These are phyloP conservation scores for Danielozyma ontarioensis DNA, from an alignment of 805 yeast genomes.

Conservation along the genomic window DNA sequence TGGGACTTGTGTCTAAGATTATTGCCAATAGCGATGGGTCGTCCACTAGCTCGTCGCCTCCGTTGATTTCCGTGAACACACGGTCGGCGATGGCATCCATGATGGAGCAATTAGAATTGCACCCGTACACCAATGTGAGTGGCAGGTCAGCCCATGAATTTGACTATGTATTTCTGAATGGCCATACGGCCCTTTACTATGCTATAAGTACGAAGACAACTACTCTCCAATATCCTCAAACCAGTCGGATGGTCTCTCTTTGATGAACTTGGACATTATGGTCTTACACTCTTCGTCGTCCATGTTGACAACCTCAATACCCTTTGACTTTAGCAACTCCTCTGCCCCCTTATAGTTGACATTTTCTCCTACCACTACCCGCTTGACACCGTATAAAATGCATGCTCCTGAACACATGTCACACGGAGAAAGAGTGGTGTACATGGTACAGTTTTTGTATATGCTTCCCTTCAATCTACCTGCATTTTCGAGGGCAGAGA, in stretches of 20 bases:
- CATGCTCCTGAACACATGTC: constrained; percentile 95
- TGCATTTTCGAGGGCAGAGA: constrained; percentile 81
- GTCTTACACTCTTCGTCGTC: constrained; percentile 58
- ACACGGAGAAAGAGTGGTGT: constrained; percentile 91
- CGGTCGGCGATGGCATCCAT: constrained; percentile 71
- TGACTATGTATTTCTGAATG: no score
- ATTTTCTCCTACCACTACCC: constrained; percentile 89
- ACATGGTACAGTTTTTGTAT: constrained; percentile 83
- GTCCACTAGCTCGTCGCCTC: constrained; percentile 26
- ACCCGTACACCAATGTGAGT: no score
- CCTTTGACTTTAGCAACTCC: constrained; percentile 58
- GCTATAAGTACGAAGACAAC: no score
- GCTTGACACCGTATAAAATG: constrained; percentile 76
- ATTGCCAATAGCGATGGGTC: constrained; percentile 75
- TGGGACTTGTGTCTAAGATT: constrained; percentile 72
- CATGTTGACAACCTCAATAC: constrained; percentile 66
- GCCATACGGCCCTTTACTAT: no score
- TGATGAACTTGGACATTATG: constrained; percentile 74
- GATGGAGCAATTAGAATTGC: no score
- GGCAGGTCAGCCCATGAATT: no score
- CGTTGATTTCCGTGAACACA: constrained; percentile 37
- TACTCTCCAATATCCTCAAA: constrained; percentile 69
- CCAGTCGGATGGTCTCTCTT: constrained; percentile 76
- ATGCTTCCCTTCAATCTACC: constrained; percentile 79
- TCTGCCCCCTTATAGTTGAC: constrained; percentile 81